phyloP scores from a whole-genome alignment of 352 stramenopile species.

The Pythium phragmitis region DNA sequence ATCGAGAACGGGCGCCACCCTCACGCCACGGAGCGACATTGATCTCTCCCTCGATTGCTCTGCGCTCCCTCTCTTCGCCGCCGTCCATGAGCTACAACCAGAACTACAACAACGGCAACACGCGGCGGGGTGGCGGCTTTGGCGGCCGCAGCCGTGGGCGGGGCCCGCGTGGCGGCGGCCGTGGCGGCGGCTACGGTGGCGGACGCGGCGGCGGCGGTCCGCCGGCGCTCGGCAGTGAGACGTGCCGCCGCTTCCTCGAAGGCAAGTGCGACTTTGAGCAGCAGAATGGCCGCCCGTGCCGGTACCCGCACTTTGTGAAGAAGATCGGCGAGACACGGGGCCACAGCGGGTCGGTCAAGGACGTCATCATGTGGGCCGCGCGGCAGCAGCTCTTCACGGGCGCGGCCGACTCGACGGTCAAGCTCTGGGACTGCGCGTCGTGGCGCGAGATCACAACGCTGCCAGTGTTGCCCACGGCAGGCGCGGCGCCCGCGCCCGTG shows the following conservation, averaged over 20 bases:
- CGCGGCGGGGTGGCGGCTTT: slow-evolving; percentile 50
- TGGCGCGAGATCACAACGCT: slow-evolving; percentile 83
- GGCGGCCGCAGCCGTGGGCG: slow-evolving; percentile 57
- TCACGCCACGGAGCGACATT: neutral
- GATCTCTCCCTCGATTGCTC: neutral
- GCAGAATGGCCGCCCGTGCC: slow-evolving; percentile 55
- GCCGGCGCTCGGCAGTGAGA: slow-evolving; percentile 51
- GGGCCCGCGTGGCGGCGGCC: slow-evolving; percentile 31
- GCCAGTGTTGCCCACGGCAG: slow-evolving; percentile 38
- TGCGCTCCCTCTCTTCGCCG: neutral
- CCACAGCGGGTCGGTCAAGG: slow-evolving; percentile 70
- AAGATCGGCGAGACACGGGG: slow-evolving; percentile 80
- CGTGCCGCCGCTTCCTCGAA: slow-evolving; percentile 66
- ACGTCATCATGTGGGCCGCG: slow-evolving; percentile 72
- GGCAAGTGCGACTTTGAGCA: slow-evolving; percentile 63
- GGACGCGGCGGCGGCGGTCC: slow-evolving; percentile 32
- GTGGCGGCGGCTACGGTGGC: slow-evolving; percentile 34
- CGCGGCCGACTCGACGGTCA: slow-evolving; percentile 64
- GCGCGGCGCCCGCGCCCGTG: neutral
- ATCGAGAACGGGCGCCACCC: neutral
- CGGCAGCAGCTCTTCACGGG: slow-evolving; percentile 81
- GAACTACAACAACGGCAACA: slow-evolving; percentile 34
- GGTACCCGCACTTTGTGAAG: slow-evolving; percentile 81
- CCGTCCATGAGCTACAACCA: slow-evolving; percentile 64
- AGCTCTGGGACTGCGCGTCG: slow-evolving; percentile 81